Percentiles rank a stretch among this genome's conserved stretches.
Conservation (phyloP, 1,139 yeast species). For the Kodamaea anthophila region DNA sequence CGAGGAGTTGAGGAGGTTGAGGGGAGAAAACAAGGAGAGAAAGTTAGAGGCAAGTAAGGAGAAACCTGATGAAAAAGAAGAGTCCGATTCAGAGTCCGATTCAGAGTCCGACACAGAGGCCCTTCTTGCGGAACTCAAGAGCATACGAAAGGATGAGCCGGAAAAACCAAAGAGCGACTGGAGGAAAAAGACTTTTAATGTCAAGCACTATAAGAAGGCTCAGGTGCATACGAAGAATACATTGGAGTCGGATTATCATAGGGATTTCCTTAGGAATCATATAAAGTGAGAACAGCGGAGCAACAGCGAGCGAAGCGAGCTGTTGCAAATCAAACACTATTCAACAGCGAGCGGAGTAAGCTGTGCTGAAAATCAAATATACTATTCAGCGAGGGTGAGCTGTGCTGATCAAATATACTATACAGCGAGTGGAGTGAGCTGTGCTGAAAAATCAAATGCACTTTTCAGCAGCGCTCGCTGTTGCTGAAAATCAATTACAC, state of each 20-base stretch:
- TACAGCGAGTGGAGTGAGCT: no score
- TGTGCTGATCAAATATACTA: no score
- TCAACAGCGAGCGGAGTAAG: no score
- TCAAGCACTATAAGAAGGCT: constrained; percentile 19
- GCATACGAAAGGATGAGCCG: constrained; percentile 38
- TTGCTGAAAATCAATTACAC: no score
- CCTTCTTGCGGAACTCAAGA: constrained; percentile 48
- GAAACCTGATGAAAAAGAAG: background rate
- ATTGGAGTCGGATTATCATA: constrained; percentile 63
- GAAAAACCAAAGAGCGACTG: constrained; percentile 1
- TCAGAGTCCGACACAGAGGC: constrained; percentile 26
- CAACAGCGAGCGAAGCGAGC: no score
- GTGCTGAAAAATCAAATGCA: no score
- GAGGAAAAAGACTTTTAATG: constrained; percentile 38
- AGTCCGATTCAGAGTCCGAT: constrained; percentile 1
- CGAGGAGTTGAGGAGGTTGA: constrained; percentile 9
- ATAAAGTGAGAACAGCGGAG: constrained; percentile 33
- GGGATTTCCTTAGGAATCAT: constrained; percentile 62
- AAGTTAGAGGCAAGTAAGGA: background rate
- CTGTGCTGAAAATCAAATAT: no score
- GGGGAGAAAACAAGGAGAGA: constrained; percentile 5
- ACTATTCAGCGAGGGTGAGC: no score
- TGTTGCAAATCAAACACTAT: no score
- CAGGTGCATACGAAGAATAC: constrained; percentile 52
- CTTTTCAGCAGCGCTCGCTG: no score